Base-by-base conservation (phyloP, 805 yeast species). In the Priceomyces fermenticarens region DNA sequence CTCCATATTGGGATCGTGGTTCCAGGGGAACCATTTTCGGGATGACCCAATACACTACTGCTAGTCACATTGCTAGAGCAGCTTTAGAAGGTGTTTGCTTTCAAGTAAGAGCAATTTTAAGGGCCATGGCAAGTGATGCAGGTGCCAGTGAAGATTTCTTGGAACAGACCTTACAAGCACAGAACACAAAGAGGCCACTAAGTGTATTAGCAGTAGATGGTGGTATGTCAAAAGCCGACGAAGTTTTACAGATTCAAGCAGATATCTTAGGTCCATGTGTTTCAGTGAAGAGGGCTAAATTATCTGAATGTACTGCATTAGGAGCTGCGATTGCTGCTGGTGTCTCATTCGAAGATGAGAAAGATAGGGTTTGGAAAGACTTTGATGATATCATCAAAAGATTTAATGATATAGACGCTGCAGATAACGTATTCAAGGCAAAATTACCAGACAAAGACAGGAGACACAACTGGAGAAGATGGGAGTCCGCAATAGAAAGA, bases 281-380 rank as follows among this genome's bases (percentile, higher is more conserved):
- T 30, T 80, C 82, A 20, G 91, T 90, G 32, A 77, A 79, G 51
- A 75, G 97, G 53, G 89, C 97, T 1, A 76, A 80, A 26, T 85
- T 83, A 60, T 71, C 88, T 28, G 98, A 90, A 64, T 88, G 96
- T 58, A 90, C 97, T 4, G 97, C 97, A 0, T 74, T 90, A 47
- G 98, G 98, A 23, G 96, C 96, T 6, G 97, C 97, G 3, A 85
- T 91, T 50, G 97, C 97, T 23, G 96, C 98, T 2, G 96, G 97
- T 10, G 68, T 89, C 54, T 68, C 78, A 11, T 67, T 80, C 10
- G 63, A 65, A 41, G 63, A 68, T 45, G 64, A 57, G 40, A 51
- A 70, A 16, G 78, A 80, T 14, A 75, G 86, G 33, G 62, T 88
- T 35, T 90, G 97, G 96, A 73, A 72, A 42, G 78, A 80, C 50